phyloP scores from a whole-genome alignment of 78 protist species.

The Dictyostelium firmibasis region DNA sequence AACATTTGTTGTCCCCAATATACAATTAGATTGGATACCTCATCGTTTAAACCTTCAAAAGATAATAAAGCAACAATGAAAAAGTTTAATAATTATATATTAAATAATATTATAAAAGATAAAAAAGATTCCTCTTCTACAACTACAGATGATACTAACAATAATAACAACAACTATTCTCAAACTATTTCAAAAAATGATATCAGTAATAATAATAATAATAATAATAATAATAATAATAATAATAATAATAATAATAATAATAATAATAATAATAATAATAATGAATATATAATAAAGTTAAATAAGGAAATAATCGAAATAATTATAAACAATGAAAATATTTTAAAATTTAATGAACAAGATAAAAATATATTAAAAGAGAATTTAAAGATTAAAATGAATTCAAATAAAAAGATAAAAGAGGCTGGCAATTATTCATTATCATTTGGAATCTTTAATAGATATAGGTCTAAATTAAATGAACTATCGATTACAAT shows the following conservation, averaged over 20 bases:
- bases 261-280: not conserved
- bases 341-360: not conserved
- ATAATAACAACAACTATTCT: not conserved
- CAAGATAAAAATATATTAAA: not conserved
- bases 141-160: not conserved
- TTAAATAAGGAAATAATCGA: not conserved
- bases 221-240: no score
- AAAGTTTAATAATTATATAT: conserved; percentile 5
- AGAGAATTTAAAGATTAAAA: conserved; percentile 5
- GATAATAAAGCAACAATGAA: conserved; percentile 23
- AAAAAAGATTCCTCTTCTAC: not conserved
- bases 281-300: not conserved
- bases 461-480: not conserved
- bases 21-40: conserved; percentile 79
- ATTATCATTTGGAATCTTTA: not conserved
- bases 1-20: conserved; percentile 76
- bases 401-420: not conserved
- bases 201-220: no score
- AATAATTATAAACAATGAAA: not conserved
- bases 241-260: no score
- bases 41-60: conserved; percentile 29
- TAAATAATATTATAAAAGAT: not conserved
- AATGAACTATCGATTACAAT: not conserved
- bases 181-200: not conserved
- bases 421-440: not conserved